A percentile compares a stretch with the other conserved stretches of the same genome.
phyloP scores from a whole-genome alignment of 495 filamentous ascomycete genomes.

The Opeltia flavorubescens region DNA sequence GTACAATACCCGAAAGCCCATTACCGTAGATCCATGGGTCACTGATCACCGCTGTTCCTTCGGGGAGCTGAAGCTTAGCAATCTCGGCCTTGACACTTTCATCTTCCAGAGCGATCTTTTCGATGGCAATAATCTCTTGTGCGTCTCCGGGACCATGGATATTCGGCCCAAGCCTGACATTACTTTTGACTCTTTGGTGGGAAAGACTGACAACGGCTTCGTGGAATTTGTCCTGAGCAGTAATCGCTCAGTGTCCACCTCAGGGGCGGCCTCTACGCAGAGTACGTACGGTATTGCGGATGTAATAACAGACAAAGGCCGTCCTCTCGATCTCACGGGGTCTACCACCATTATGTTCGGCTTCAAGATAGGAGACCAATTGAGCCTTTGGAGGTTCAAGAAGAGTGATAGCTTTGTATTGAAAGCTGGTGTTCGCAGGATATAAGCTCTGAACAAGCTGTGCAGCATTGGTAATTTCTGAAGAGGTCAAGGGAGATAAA shows the following conservation, averaged over 20 bases:
- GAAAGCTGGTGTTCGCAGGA: constrained; percentile 19
- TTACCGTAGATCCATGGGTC: constrained; percentile 65
- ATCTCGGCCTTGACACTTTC: constrained; percentile 45
- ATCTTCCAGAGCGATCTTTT: constrained; percentile 41
- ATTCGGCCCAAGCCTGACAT: constrained; percentile 41
- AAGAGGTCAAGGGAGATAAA: constrained; percentile 16
- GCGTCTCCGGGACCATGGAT: constrained; percentile 43
- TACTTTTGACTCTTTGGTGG: constrained; percentile 37
- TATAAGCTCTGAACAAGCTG: constrained; percentile 15
- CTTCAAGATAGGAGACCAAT: constrained; percentile 37
- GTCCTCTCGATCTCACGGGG: constrained; percentile 31
- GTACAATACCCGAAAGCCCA: not conserved
- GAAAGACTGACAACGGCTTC: constrained; percentile 49
- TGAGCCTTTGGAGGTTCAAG: constrained; percentile 49
- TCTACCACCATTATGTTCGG: constrained; percentile 26
- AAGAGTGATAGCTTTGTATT: constrained; percentile 54
- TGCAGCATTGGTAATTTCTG: constrained; percentile 15
- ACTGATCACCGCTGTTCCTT: constrained; percentile 42
- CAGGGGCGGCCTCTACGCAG: not conserved
- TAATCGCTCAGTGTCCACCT: not conserved
- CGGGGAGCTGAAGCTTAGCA: constrained; percentile 47
- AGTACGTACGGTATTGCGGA: constrained; percentile 42
- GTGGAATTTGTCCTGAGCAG: constrained; percentile 45
- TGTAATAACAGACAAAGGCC: constrained; percentile 47
- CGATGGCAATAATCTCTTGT: constrained; percentile 45